Evolutionary conservation across 1,284 basidiomycete species (phyloP).

Genomic region (Mycena sp.): DNA sequence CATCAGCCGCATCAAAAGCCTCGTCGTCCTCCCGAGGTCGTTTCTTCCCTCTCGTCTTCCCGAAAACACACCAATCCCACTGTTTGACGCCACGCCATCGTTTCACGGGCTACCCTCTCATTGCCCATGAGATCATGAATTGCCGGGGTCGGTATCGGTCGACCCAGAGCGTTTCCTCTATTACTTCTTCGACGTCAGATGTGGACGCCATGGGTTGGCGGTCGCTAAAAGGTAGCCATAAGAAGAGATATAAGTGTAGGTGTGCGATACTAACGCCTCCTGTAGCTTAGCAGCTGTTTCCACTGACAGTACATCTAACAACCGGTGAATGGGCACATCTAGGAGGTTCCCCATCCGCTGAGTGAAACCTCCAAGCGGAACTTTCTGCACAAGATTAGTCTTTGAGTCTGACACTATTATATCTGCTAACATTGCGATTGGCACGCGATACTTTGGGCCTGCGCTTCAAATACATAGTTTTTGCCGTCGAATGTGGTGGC

Average conservation of each 20-base stretch:
- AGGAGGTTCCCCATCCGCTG: slow-evolving; percentile 62
- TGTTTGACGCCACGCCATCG: slow-evolving; percentile 96
- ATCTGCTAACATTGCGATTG: slow-evolving; percentile 26
- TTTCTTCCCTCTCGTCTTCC: slow-evolving; percentile 69
- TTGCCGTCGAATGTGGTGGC: slow-evolving; percentile 68
- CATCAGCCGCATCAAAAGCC: slow-evolving; percentile 59
- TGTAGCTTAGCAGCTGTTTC: slow-evolving; percentile 52
- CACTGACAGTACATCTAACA: slow-evolving; percentile 71
- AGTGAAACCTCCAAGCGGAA: slow-evolving; percentile 30
- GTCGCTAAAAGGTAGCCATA: slow-evolving; percentile 26
- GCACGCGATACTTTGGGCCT: slow-evolving; percentile 43
- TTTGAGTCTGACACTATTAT: background rate
- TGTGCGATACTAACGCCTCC: slow-evolving; percentile 41
- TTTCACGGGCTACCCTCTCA: slow-evolving; percentile 93
- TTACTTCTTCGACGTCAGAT: slow-evolving; percentile 27
- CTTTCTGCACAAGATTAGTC: slow-evolving; percentile 20
- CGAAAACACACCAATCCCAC: slow-evolving; percentile 98
- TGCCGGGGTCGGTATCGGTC: slow-evolving; percentile 89
- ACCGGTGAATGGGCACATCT: slow-evolving; percentile 76
- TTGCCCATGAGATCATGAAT: slow-evolving; percentile 94
- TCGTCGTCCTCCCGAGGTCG: slow-evolving; percentile 54
- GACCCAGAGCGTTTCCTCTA: slow-evolving; percentile 81
- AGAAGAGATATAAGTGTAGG: background rate
- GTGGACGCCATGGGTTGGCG: slow-evolving; percentile 30
- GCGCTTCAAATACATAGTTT: slow-evolving; percentile 55